Evolutionary conservation across 495 filamentous ascomycete genomes (phyloP).

Genomic region (Glonium stellatum): DNA sequence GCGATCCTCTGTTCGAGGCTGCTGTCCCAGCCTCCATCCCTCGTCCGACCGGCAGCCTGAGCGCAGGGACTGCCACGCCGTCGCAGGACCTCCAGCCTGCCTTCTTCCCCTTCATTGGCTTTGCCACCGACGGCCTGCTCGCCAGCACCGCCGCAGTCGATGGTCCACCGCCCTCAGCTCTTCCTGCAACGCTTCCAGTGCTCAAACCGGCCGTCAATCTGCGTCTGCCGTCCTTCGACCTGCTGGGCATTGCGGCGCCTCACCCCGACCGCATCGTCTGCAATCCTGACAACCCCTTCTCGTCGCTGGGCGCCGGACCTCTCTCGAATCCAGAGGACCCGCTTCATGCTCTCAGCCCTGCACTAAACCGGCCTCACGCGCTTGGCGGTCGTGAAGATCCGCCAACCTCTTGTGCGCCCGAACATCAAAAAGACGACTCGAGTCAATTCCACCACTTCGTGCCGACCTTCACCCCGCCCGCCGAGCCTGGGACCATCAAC

Average conservation of each 20-base stretch:
- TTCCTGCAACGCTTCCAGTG: constrained; percentile 15
- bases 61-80: constrained; percentile 4
- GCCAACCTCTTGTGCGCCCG: neutral
- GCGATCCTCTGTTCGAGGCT: constrained; percentile 14
- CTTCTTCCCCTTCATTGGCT: constrained; percentile 5
- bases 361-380: constrained; percentile 3
- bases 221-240: constrained; percentile 35
- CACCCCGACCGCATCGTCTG: constrained; percentile 32
- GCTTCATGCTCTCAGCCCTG: constrained; percentile 19
- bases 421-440: constrained; percentile 6
- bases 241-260: constrained; percentile 34
- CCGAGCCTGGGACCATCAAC: constrained; percentile 23
- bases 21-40: constrained; percentile 12
- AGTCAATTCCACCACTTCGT: constrained; percentile 17
- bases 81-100: constrained; percentile 11
- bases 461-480: constrained; percentile 32
- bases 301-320: constrained; percentile 19
- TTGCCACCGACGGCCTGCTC: constrained; percentile 10
- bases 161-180: constrained; percentile 15
- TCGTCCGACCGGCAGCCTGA: constrained; percentile 1
- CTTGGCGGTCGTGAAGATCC: constrained; percentile 5
- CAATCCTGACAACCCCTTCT: constrained; percentile 13
- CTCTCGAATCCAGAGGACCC: constrained; percentile 26
- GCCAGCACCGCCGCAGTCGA: too few relatives aligned
- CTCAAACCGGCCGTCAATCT: constrained; percentile 25